Evolutionary conservation across 1,284 basidiomycete species (phyloP).

Genomic region (Moniliella sp.): DNA sequence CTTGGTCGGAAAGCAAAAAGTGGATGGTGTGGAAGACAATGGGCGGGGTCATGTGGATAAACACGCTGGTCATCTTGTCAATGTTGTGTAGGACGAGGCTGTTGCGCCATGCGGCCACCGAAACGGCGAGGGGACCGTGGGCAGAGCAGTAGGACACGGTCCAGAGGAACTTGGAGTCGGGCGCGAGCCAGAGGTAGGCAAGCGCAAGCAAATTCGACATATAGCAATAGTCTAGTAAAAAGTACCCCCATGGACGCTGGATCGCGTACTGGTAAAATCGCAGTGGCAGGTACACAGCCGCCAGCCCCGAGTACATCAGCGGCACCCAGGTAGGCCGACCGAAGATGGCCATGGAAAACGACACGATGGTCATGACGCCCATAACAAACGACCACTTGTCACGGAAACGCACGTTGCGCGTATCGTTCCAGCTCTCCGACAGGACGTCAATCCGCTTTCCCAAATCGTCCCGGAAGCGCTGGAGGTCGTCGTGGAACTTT

Average conservation of each 20-base stretch:
- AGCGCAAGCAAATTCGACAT: too few species aligned
- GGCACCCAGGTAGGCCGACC: conserved; percentile 54
- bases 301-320: conserved; percentile 53
- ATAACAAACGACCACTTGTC: conserved; percentile 55
- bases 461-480: conserved; percentile 56
- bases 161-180: conserved; percentile 14
- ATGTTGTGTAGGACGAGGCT: conserved; percentile 22
- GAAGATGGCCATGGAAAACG: conserved; percentile 54
- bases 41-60: conserved; percentile 35
- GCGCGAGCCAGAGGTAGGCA: conserved; percentile 20
- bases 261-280: conserved; percentile 47
- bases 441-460: conserved; percentile 52
- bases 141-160: conserved; percentile 18
- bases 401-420: conserved; percentile 52
- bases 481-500: too few species aligned
- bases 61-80: conserved; percentile 45
- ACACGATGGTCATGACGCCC: conserved; percentile 41
- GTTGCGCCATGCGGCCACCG: conserved; percentile 86
- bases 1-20: too few species aligned
- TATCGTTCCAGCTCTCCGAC: conserved; percentile 57
- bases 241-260: too few species aligned
- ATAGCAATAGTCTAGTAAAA: too few species aligned
- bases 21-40: conserved; percentile 66
- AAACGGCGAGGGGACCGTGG: conserved; percentile 55
- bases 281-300: conserved; percentile 53